Evolutionary conservation across 345 rosid species (phyloP).

Genomic region (Eucalyptus erythrocorys): DNA sequence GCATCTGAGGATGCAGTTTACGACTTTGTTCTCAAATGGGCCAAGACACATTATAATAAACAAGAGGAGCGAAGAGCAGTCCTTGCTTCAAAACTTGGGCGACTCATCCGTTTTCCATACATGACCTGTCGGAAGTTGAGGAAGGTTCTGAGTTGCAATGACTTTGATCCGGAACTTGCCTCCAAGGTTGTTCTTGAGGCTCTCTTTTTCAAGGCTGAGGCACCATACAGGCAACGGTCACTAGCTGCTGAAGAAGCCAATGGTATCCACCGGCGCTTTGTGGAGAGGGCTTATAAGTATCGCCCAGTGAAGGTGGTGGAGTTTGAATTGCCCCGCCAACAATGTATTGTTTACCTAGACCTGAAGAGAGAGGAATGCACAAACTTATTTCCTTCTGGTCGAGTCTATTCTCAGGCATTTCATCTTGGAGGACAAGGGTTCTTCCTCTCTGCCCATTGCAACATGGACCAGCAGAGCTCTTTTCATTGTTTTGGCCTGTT

Average conservation of each 20-base stretch:
- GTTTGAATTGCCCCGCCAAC: constrained; percentile 54
- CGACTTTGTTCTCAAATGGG: constrained; percentile 67
- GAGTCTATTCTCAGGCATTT: constrained; percentile 60
- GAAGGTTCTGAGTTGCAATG: constrained; percentile 57
- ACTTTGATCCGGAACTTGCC: constrained; percentile 43
- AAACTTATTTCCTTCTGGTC: constrained; percentile 38
- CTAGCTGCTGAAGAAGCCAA: constrained; percentile 33
- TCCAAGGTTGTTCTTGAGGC: constrained; percentile 61
- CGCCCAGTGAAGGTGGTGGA: constrained; percentile 72
- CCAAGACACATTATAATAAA: constrained; percentile 50
- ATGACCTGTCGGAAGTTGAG: constrained; percentile 65
- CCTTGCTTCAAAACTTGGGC: constrained; percentile 42
- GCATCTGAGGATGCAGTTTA: constrained; percentile 67
- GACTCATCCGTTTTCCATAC: constrained; percentile 62
- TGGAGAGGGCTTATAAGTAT: constrained; percentile 60
- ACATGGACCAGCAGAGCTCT: constrained; percentile 46
- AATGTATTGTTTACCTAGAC: constrained; percentile 73
- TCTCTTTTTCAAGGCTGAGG: constrained; percentile 69
- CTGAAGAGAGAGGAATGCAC: constrained; percentile 56
- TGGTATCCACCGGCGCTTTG: constrained; percentile 24
- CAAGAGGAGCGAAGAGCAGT: constrained; percentile 50
- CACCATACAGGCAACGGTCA: constrained; percentile 30
- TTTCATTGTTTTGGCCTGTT: constrained; percentile 66
- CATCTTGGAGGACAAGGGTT: constrained; percentile 66
- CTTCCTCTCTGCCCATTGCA: constrained; percentile 56